Base-by-base conservation (phyloP, 257 asterid genomes). In the Dorcoceras hygrometricum region DNA sequence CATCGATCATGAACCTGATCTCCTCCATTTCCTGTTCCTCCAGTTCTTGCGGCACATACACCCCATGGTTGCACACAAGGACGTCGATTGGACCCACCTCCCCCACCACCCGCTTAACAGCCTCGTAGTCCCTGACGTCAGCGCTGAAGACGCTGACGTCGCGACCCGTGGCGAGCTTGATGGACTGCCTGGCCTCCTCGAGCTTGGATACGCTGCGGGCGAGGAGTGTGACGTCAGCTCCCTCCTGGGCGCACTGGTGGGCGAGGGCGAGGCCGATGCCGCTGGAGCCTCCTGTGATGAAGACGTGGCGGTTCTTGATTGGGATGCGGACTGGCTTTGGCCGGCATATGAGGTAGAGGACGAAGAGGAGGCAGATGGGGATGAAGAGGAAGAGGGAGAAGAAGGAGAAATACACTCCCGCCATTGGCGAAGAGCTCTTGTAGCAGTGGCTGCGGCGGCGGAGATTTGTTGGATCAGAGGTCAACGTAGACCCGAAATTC, bases 281-380 rank as follows among this genome's bases (percentile, higher is more conserved):
- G 72, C 99, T 94, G 72, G 99, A 94, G 58, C 99, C 97, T 24
- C 99, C 99, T 56, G 97, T 82, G 80, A 94, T 90, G 87, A 94
- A 80, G 19, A 94, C 88, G 81, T 88, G 95, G 77, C 95, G 95
- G 77, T 83, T 84, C 73, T 90, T 94, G 76, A 94, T 73, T 54
- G 95, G 87, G 74, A 94, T 16, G 57, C 78, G 77, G 64, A 73
- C 71, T 58, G 96, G 79, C 20, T 69, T 83, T 56, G 99, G 97
- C 32, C 92, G 95, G 77, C 79, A 83, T 16, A 93, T 78, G 78
- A 88, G 31, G 78, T 73, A 81, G 76, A 94, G 88, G 68, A 84
- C 39, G 68, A 82, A 22, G 56, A 90, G 83, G 69, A 90, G 79
- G 31, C 76, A 64, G 68, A 88, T 72, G 5, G 95, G 91, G 78